A percentile compares a stretch with the other conserved stretches of the same genome.
These are phyloP conservation scores for Camellia granthamiana DNA, from an alignment of 148 eudicot genomes.

Conservation along the genomic window DNA sequence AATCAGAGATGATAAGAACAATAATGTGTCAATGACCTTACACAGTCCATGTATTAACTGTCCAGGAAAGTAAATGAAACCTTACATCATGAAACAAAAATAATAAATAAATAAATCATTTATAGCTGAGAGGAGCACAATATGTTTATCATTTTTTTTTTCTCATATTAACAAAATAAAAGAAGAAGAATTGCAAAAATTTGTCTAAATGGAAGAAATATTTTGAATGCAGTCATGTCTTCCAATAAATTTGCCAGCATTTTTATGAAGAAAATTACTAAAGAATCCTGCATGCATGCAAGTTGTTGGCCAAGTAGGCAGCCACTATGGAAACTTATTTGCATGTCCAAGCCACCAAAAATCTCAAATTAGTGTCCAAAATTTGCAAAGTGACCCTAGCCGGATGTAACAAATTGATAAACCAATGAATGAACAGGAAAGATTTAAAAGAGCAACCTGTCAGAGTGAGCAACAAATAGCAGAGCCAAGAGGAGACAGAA, in stretches of 20 bases:
- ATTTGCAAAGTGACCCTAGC: not conserved
- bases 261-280: too few relatives aligned
- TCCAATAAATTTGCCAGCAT: too few relatives aligned
- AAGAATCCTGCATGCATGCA: not conserved
- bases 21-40: not conserved
- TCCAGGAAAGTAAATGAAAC: too few relatives aligned
- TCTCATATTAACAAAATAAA: too few relatives aligned
- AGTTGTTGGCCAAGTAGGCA: not conserved
- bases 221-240: too few relatives aligned
- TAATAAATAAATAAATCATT: too few relatives aligned
- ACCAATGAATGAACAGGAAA: not conserved
- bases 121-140: not conserved
- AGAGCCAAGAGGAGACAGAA: not conserved
- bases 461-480: slow-evolving; percentile 6
- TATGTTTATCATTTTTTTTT: too few relatives aligned
- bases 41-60: not conserved
- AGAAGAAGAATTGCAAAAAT: too few relatives aligned
- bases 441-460: not conserved
- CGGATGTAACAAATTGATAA: not conserved
- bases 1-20: too few relatives aligned
- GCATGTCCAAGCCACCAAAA: slow-evolving; percentile 2
- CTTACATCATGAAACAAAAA: too few relatives aligned
- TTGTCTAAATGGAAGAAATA: too few relatives aligned
- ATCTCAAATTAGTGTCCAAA: not conserved
- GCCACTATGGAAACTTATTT: not conserved